Conservation (phyloP, 257 asterid species). For the Solanum virginianum region DNA sequence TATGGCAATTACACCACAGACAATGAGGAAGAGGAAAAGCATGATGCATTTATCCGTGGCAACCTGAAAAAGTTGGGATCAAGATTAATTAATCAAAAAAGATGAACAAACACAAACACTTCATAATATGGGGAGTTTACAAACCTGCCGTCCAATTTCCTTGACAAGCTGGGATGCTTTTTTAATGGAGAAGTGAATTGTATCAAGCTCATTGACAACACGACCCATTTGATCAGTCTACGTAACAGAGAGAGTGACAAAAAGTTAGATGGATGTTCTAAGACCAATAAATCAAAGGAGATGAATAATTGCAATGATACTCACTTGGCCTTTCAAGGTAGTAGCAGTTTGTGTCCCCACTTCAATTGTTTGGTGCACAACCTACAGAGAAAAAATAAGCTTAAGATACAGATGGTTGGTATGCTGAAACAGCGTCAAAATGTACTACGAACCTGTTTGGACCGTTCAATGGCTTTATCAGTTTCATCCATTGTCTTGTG, state of each 20-base stretch:
- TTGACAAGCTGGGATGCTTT: slow-evolving; percentile 96
- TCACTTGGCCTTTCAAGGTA: slow-evolving; percentile 93
- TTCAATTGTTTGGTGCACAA: slow-evolving; percentile 94
- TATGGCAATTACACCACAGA: slow-evolving; percentile 80
- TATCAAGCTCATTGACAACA: slow-evolving; percentile 85
- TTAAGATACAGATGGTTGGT: background rate
- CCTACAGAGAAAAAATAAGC: slow-evolving; percentile 34
- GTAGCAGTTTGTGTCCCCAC: slow-evolving; percentile 93
- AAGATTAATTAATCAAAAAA: slow-evolving; percentile 1
- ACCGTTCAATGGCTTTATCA: slow-evolving; percentile 97
- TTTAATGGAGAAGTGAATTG: slow-evolving; percentile 87
- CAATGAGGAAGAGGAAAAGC: slow-evolving; percentile 78
- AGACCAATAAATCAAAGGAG: background rate
- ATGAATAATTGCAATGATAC: background rate
- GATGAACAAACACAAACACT: background rate
- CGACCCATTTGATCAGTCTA: slow-evolving; percentile 99
- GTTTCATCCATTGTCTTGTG: slow-evolving; percentile 84
- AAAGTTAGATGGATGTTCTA: background rate
- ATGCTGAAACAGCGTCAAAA: slow-evolving; percentile 4
- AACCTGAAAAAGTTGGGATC: slow-evolving; percentile 42
- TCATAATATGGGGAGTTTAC: background rate
- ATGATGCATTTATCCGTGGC: slow-evolving; percentile 96
- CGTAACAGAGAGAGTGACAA: slow-evolving; percentile 1
- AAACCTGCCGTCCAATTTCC: slow-evolving; percentile 98
- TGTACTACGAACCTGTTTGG: slow-evolving; percentile 63